Evolutionary conservation across 305 asterid genomes (phyloP).

Genomic region (Solanum chacoense): DNA sequence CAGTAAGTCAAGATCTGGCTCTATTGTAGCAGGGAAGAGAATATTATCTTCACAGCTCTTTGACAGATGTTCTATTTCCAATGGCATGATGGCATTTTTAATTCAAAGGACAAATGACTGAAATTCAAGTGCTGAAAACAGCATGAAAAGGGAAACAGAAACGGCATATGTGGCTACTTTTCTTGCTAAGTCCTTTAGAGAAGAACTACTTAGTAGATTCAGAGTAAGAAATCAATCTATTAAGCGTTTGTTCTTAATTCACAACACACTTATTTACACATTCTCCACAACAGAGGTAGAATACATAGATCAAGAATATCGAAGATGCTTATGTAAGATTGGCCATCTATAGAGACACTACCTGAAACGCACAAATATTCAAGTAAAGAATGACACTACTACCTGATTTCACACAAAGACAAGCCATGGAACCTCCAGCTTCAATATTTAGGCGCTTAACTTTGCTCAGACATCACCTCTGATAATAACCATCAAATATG

Average conservation of each 20-base stretch:
- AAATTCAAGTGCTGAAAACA: not conserved
- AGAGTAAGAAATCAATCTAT: not conserved
- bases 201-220: not conserved
- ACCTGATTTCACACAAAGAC: not conserved
- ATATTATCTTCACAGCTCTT: not conserved
- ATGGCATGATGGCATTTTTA: not conserved
- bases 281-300: not conserved
- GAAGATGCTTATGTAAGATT: not conserved
- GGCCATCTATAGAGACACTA: not conserved
- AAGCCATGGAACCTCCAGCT: not conserved
- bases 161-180: not conserved
- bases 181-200: not conserved
- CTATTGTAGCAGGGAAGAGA: not conserved
- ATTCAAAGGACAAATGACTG: not conserved
- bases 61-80: not conserved
- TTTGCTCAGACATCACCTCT: not conserved
- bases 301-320: not conserved
- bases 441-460: not conserved
- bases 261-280: not conserved
- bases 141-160: not conserved
- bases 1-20: not conserved
- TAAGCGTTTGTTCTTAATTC: not conserved
- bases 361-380: not conserved
- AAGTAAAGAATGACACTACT: not conserved
- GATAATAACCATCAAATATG: not conserved